Evolutionary conservation across 192 early-diverging fungal species (phyloP).

Genomic region (Linderina pennispora): DNA sequence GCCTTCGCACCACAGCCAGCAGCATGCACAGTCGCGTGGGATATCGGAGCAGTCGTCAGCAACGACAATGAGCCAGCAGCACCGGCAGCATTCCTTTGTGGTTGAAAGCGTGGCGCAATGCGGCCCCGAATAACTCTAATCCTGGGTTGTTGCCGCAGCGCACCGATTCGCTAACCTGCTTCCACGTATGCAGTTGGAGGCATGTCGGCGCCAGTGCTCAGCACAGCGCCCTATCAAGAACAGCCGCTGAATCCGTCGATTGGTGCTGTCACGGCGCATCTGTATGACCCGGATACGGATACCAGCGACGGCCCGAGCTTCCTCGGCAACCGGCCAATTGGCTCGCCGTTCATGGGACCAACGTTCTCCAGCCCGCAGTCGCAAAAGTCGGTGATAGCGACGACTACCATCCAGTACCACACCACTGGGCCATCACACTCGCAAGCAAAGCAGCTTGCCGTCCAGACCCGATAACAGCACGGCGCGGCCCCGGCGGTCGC

Average conservation of each 20-base stretch:
- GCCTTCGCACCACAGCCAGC: too few species aligned
- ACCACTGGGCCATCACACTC: constrained; percentile 1
- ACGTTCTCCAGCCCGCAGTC: constrained; percentile 10
- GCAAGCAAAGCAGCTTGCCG: neutral
- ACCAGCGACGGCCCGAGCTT: too few species aligned
- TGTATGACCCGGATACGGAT: constrained; percentile 41
- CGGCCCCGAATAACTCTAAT: too few species aligned
- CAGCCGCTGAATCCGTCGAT: constrained; percentile 13
- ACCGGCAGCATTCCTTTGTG: constrained; percentile 1
- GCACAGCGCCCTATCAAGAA: neutral
- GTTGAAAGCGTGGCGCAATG: too few species aligned
- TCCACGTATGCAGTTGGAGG: too few species aligned
- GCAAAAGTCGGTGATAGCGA: constrained; percentile 18
- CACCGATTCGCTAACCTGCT: constrained; percentile 33
- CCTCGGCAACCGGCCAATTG: too few species aligned
- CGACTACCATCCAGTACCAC: constrained; percentile 41
- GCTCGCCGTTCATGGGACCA: constrained; percentile 6
- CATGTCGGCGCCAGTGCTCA: constrained; percentile 25
- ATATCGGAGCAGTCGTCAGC: too few species aligned
- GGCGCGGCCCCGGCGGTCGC: constrained; percentile 30
- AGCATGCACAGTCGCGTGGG: too few species aligned
- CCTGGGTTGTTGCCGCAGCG: constrained; percentile 13
- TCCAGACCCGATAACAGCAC: neutral
- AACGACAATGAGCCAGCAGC: too few species aligned
- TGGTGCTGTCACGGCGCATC: constrained; percentile 36